Percentiles rank a stretch among this genome's conserved stretches.
These are phyloP conservation scores for Rhodotorula glutinis DNA, from an alignment of 1,284 basidiomycete genomes.

Conservation along the genomic window DNA sequence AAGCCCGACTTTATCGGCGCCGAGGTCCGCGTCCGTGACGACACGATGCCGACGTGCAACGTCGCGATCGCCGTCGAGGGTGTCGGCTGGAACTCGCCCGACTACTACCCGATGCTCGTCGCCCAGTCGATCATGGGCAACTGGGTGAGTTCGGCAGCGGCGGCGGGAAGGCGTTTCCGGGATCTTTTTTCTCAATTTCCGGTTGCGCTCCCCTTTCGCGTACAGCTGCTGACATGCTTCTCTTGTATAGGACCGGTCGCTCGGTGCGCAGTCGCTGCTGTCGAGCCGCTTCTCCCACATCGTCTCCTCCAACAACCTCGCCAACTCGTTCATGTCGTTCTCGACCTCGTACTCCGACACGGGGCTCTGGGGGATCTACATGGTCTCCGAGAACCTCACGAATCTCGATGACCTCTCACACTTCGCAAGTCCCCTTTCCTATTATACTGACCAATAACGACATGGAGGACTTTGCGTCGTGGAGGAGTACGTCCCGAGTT, in stretches of 20 bases:
- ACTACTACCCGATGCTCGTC: constrained; percentile 99
- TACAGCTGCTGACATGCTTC: neutral
- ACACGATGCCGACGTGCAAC: constrained; percentile 82
- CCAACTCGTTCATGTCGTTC: constrained; percentile 99
- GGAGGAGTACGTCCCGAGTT: too few relatives aligned
- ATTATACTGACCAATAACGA: too few relatives aligned
- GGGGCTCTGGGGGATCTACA: constrained; percentile 98
- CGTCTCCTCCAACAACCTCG: constrained; percentile 89
- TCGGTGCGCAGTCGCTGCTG: constrained; percentile 84
- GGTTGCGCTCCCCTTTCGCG: neutral
- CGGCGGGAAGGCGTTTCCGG: too few relatives aligned
- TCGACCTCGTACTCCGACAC: constrained; percentile 99
- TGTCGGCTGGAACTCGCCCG: constrained; percentile 94
- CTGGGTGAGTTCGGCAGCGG: constrained; percentile 60
- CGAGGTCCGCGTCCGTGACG: constrained; percentile 93
- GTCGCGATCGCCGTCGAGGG: constrained; percentile 97
- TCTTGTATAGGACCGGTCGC: constrained; percentile 67
- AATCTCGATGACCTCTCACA: constrained; percentile 80
- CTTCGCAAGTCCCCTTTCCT: too few relatives aligned
- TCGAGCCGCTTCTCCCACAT: constrained; percentile 89
- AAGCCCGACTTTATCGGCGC: constrained; percentile 86
- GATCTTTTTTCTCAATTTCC: neutral
- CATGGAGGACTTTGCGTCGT: too few relatives aligned
- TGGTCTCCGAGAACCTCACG: constrained; percentile 86
- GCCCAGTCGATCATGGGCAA: constrained; percentile 98